phyloP scores from a whole-genome alignment of 352 stramenopile species.

The Lagenidium giganteum region DNA sequence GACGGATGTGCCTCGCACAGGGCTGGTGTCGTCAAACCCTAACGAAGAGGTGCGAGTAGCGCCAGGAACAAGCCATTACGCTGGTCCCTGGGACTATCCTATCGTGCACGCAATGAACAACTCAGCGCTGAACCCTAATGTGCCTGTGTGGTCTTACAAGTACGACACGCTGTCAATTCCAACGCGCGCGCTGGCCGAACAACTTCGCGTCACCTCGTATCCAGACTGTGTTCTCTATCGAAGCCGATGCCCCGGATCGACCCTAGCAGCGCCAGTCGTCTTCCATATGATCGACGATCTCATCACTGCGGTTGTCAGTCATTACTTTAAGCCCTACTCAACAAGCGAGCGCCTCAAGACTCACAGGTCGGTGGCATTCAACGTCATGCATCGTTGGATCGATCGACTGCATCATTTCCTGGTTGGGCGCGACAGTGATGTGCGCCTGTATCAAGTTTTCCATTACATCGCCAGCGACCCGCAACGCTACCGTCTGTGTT shows the following conservation, averaged over 20 bases:
- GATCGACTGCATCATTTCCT: too few relatives aligned
- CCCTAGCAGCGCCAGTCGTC: not conserved
- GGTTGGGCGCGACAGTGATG: too few relatives aligned
- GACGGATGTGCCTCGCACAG: slow-evolving; percentile 16
- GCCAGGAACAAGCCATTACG: slow-evolving; percentile 3
- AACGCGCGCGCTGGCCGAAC: slow-evolving; percentile 4
- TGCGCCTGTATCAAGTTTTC: too few relatives aligned
- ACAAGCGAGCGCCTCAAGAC: too few relatives aligned
- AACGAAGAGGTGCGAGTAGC: not conserved
- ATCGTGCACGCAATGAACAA: not conserved
- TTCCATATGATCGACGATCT: slow-evolving; percentile 14
- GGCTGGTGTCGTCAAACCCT: slow-evolving; percentile 8
- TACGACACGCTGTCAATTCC: slow-evolving; percentile 17
- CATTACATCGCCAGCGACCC: too few relatives aligned
- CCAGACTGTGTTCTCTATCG: slow-evolving; percentile 11
- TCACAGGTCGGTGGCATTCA: too few relatives aligned
- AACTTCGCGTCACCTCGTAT: slow-evolving; percentile 8
- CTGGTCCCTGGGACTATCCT: slow-evolving; percentile 12
- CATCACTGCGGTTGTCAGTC: too few relatives aligned
- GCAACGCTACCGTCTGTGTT: too few relatives aligned
- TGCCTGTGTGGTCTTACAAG: slow-evolving; percentile 16
- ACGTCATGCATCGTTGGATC: too few relatives aligned
- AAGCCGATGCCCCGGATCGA: not conserved
- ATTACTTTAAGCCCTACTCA: too few relatives aligned
- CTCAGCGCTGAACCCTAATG: too few relatives aligned